Base-by-base conservation (phyloP, 176 grass and related monocot species). In the Saccharum officinarum region DNA sequence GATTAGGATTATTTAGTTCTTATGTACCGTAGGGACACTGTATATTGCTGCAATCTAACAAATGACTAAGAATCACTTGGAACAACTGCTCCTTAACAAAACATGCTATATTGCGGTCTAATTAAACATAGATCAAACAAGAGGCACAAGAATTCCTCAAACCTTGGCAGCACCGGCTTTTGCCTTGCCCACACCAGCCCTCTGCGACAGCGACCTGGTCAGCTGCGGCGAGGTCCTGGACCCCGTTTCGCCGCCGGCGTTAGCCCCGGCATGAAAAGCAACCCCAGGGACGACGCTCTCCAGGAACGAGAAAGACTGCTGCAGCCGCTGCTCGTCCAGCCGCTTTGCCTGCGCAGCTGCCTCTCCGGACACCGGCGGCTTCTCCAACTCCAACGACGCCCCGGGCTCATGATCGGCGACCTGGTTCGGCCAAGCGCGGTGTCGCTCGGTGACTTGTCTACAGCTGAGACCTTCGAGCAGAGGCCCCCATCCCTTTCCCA, bases 361-460 rank as follows among this genome's bases (percentile, higher is more conserved):
- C 86, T 91, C 88, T 44, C 80, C 65, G 55, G 73, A 13, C 28
- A 71, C 42, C 18, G 25, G 16, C 40, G 60, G 49, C 73, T 90
- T 84, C 30, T 57, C 65, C 47, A 50, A 74, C 72, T 90, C 86
- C 67, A 68, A 13, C 7, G 38, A 31, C 41, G 23, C 47, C 20
- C 66, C 79, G 1, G 85, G 73, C 63, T 88, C 87, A 13, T 82
- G 34, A 82, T 97, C 84, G 50, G 85, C 82, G 10, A 86, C 64
- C 59, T 75, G 84, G 88, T 83, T 80, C 47, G 40, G 15, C 75
- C 89, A 25, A 95, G 86, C 63, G 79, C 89, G 61, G 90, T 86
- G 55, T 96, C 97, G 55, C 94, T 99, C 42, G 90, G 94, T 37
- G 94, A 99, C 86, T 99, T 99, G 88, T 96, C 90, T n/a, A 96